Conservation (phyloP, 2,329 filamentous ascomycete species). For the Macrophomina pseudophaseolina region DNA sequence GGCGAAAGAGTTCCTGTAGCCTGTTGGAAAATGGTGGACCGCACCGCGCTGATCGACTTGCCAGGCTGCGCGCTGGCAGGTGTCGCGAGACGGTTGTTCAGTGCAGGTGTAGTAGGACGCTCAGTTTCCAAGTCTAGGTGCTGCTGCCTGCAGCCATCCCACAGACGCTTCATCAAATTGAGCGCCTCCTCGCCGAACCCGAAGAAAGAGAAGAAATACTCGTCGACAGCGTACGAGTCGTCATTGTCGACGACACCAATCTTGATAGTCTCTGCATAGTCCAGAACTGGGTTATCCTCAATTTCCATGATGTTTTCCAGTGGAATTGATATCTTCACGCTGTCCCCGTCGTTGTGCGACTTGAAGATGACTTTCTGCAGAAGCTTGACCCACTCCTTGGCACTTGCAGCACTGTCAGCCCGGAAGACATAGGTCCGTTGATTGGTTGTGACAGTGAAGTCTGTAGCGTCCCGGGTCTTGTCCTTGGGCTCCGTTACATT, state of each 20-base stretch:
- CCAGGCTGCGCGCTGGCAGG: slow-evolving; percentile 29
- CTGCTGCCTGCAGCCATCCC: slow-evolving; percentile 63
- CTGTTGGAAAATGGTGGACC: slow-evolving; percentile 21
- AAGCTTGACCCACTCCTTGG: slow-evolving; percentile 95
- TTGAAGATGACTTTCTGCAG: slow-evolving; percentile 94
- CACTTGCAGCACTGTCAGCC: slow-evolving; percentile 84
- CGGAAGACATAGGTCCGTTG: slow-evolving; percentile 84
- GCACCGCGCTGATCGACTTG: slow-evolving; percentile 10
- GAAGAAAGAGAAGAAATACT: slow-evolving; percentile 99
- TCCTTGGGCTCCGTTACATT: slow-evolving; percentile 72
- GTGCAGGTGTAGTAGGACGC: slow-evolving; percentile 11
- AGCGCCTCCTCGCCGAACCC: slow-evolving; percentile 83
- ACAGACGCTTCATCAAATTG: slow-evolving; percentile 73
- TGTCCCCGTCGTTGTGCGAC: slow-evolving; percentile 94
- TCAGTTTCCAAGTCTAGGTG: slow-evolving; percentile 26
- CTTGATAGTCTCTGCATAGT: slow-evolving; percentile 92
- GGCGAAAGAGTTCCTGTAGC: slow-evolving; percentile 49
- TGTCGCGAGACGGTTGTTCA: neutral
- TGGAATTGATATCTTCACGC: slow-evolving; percentile 92
- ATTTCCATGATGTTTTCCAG: slow-evolving; percentile 90
- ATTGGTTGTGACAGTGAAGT: slow-evolving; percentile 82
- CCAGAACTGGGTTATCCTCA: slow-evolving; percentile 87
- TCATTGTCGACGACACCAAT: slow-evolving; percentile 91
- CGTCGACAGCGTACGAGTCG: slow-evolving; percentile 93
- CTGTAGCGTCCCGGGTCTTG: slow-evolving; percentile 70